phyloP scores from a whole-genome alignment of 805 yeast species.

The Lipomyces chichibuensis region DNA sequence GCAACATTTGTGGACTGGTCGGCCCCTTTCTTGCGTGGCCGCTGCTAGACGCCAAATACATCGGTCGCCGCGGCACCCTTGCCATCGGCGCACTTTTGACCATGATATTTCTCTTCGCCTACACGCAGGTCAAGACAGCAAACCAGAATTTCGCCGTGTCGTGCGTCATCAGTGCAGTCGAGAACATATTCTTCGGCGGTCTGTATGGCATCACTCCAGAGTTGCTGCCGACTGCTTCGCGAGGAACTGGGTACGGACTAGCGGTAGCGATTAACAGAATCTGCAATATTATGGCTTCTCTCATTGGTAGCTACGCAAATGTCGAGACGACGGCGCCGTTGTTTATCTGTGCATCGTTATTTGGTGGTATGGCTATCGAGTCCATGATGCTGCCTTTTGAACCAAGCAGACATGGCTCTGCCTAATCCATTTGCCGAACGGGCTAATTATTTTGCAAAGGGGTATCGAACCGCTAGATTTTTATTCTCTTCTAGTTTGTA shows the following conservation, averaged over 20 bases:
- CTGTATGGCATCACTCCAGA: slow-evolving; percentile 57
- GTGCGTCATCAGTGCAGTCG: slow-evolving; percentile 42
- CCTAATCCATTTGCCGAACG: background rate
- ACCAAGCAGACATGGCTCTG: slow-evolving; percentile 41
- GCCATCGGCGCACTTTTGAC: slow-evolving; percentile 55
- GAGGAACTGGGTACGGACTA: slow-evolving; percentile 56
- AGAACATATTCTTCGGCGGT: slow-evolving; percentile 47
- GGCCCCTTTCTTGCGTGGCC: slow-evolving; percentile 57
- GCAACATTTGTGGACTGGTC: slow-evolving; percentile 52
- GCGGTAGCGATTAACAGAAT: slow-evolving; percentile 53
- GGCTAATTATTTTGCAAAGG: too few relatives aligned
- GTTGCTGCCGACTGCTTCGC: slow-evolving; percentile 45
- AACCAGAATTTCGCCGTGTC: slow-evolving; percentile 55
- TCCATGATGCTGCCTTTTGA: slow-evolving; percentile 55
- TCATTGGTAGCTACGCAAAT: slow-evolving; percentile 53
- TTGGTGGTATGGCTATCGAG: slow-evolving; percentile 51
- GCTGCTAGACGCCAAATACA: slow-evolving; percentile 32
- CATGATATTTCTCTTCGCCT: slow-evolving; percentile 63
- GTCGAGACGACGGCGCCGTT: slow-evolving; percentile 55
- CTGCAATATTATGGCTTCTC: slow-evolving; percentile 53
- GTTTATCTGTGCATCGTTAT: slow-evolving; percentile 53
- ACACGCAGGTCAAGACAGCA: slow-evolving; percentile 62
- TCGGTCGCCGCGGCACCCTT: slow-evolving; percentile 64
- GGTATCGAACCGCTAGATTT: too few relatives aligned
- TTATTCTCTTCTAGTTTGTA: too few relatives aligned